Evolutionary conservation across 208 protist species (phyloP).

Genomic region (Strigomonas galati): DNA sequence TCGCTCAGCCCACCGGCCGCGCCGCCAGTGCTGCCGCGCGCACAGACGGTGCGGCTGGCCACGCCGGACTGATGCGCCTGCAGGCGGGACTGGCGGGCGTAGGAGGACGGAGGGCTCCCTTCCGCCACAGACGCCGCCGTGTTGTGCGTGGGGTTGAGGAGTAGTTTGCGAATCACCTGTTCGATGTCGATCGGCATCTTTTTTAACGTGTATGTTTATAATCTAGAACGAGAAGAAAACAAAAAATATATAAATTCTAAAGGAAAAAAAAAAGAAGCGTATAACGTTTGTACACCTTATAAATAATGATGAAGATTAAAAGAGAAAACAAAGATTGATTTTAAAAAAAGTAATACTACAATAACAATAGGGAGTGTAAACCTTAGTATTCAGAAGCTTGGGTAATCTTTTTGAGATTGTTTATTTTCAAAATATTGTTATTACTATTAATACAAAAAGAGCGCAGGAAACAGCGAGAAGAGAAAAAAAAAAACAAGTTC

Average conservation of each 20-base stretch:
- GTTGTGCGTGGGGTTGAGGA: conserved; percentile 67
- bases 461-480: background rate
- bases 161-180: conserved; percentile 57
- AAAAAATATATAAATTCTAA: background rate
- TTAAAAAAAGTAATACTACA: background rate
- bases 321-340: conserved; percentile 7
- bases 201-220: conserved; percentile 2
- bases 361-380: no score
- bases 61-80: conserved; percentile 32
- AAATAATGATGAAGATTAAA: background rate
- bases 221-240: background rate
- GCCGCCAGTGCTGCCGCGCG: conserved; percentile 10
- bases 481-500: conserved; percentile 7
- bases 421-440: background rate
- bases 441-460: background rate
- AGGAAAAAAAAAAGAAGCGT: no score
- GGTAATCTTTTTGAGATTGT: conserved; percentile 6
- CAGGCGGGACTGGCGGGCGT: conserved; percentile 41
- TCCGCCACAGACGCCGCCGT: conserved; percentile 25
- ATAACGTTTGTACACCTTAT: background rate
- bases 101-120: conserved; percentile 22
- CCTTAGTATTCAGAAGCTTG: no score
- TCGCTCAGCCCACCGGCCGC: background rate
- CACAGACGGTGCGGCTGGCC: conserved; percentile 16
- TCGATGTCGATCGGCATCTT: conserved; percentile 25